These are phyloP conservation scores for Mycocentrospora acerina DNA, from an alignment of 2,329 filamentous ascomycete species.

Conservation along the genomic window DNA sequence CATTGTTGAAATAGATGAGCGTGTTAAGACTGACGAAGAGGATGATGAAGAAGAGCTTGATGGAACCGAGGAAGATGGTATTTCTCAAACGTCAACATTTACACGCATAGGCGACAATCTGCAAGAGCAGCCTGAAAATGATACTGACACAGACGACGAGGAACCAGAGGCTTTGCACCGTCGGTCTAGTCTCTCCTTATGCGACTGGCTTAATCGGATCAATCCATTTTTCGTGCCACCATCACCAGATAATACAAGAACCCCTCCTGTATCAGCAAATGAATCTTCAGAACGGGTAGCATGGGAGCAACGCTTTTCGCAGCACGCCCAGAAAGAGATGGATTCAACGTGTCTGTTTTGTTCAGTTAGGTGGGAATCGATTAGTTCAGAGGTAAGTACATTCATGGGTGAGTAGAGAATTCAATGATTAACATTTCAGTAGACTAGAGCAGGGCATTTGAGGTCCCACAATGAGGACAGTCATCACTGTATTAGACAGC, in stretches of 20 bases:
- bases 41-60: not conserved
- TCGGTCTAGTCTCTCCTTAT: too few species aligned
- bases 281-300: not conserved
- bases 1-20: slow-evolving; percentile 13
- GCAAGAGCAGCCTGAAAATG: too few species aligned
- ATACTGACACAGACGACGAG: too few species aligned
- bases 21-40: not conserved
- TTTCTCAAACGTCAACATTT: too few species aligned
- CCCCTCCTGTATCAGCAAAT: not conserved
- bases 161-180: too few species aligned
- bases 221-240: too few species aligned
- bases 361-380: not conserved
- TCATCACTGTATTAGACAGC: not conserved
- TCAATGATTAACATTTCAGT: not conserved
- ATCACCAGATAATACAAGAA: too few species aligned
- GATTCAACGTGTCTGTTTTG: not conserved
- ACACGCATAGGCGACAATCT: too few species aligned
- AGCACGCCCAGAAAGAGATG: not conserved
- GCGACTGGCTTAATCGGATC: too few species aligned
- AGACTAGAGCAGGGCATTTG: not conserved
- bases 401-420: too few species aligned
- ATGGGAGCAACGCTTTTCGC: too few species aligned
- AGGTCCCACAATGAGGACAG: not conserved
- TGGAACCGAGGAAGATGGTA: not conserved
- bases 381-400: not conserved